These are phyloP conservation scores for Carex kokanica DNA, from an alignment of 176 grass and related monocot species.

Conservation along the genomic window DNA sequence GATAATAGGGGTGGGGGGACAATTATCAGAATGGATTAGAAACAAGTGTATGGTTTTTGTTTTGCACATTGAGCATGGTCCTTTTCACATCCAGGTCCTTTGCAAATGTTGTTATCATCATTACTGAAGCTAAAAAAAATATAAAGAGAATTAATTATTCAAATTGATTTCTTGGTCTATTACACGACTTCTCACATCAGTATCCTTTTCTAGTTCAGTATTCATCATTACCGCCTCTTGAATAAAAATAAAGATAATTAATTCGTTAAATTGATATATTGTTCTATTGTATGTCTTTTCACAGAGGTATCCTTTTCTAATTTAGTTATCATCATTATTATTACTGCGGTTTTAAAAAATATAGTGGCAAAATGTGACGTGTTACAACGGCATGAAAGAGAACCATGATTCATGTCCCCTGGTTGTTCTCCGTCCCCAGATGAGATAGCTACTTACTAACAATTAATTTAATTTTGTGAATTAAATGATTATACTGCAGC, in stretches of 20 bases:
- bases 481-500: neutral
- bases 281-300: neutral
- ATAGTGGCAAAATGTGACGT: neutral
- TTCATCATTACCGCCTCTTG: neutral
- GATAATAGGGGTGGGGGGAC: too few species aligned
- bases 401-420: neutral
- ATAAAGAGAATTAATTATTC: constrained; percentile 2
- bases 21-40: too few species aligned
- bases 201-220: neutral
- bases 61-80: too few species aligned
- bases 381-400: constrained; percentile 4
- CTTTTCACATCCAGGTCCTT: neutral
- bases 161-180: neutral
- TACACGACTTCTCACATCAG: neutral
- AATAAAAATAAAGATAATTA: neutral
- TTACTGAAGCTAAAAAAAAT: neutral
- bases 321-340: neutral
- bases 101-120: neutral
- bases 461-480: constrained; percentile 11
- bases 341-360: neutral
- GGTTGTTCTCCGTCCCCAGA: neutral
- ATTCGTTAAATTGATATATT: neutral
- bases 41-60: neutral
- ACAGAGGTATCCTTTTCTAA: neutral
- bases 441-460: constrained; percentile 16